These are phyloP conservation scores for Candida namnaoensis DNA, from an alignment of 805 yeast species.

Conservation along the genomic window DNA sequence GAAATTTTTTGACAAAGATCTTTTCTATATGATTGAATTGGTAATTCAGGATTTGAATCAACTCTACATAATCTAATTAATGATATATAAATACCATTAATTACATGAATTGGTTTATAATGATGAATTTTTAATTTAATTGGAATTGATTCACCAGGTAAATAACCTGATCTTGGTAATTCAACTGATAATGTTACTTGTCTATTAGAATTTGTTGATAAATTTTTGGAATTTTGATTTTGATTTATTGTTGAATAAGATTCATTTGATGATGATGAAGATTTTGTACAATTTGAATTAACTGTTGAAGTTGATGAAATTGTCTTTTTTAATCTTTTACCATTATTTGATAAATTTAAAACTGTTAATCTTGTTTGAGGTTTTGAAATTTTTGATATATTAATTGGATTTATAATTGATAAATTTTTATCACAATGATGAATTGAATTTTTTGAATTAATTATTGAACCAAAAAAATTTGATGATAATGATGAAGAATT, in stretches of 20 bases:
- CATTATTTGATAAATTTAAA: constrained; percentile 42
- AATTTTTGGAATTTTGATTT: neutral
- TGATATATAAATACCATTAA: constrained; percentile 71
- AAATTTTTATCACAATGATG: constrained; percentile 48
- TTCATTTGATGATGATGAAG: constrained; percentile 7
- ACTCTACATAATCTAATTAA: constrained; percentile 73
- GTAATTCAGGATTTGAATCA: constrained; percentile 45
- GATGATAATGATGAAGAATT: constrained; percentile 10
- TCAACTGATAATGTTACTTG: constrained; percentile 36
- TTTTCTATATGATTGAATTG: constrained; percentile 58
- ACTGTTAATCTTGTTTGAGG: constrained; percentile 60
- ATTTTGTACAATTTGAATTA: constrained; percentile 19
- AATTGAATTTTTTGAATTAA: constrained; percentile 18
- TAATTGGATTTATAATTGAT: constrained; percentile 62
- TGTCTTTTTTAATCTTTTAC: constrained; percentile 27
- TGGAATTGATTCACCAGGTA: constrained; percentile 75
- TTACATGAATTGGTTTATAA: constrained; percentile 57
- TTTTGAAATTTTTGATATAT: constrained; percentile 56
- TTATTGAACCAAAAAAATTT: neutral
- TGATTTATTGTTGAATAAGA: neutral
- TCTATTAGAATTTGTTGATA: constrained; percentile 10
- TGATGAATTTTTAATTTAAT: constrained; percentile 61
- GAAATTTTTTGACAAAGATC: constrained; percentile 72
- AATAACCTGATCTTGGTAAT: constrained; percentile 56
- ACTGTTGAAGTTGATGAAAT: constrained; percentile 32